Conservation (phyloP, 2,329 filamentous ascomycete genomes). For the Elsinoe fawcettii region DNA sequence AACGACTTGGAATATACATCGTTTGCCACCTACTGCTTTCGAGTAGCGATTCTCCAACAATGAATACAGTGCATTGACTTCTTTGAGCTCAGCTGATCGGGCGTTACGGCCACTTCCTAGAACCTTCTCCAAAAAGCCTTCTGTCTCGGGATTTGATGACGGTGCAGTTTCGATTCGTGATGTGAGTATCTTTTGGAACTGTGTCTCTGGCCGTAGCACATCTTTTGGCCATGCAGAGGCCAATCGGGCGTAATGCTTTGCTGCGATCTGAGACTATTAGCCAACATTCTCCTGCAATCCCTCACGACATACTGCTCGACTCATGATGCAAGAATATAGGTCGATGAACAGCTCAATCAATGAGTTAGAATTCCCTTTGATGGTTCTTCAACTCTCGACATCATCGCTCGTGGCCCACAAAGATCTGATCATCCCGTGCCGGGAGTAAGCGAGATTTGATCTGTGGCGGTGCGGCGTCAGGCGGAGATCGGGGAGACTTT, state of each 20-base stretch:
- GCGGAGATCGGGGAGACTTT: neutral
- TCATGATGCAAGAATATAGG: neutral
- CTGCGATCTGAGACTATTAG: constrained; percentile 25
- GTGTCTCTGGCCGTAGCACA: constrained; percentile 40
- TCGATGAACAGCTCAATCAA: neutral
- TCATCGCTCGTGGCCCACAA: constrained; percentile 4
- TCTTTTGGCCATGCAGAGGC: constrained; percentile 44
- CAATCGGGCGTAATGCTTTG: constrained; percentile 44
- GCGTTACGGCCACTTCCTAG: neutral
- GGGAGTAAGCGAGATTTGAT: constrained; percentile 3
- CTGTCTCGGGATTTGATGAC: constrained; percentile 12
- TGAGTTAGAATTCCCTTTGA: constrained; percentile 15
- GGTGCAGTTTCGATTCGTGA: constrained; percentile 32
- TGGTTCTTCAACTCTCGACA: constrained; percentile 1
- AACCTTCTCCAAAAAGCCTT: constrained; percentile 16
- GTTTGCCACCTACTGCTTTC: constrained; percentile 29
- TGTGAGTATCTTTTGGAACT: constrained; percentile 39
- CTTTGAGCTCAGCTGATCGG: constrained; percentile 31
- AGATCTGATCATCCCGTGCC: constrained; percentile 2
- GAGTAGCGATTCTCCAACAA: constrained; percentile 53
- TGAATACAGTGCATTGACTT: constrained; percentile 52
- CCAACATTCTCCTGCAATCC: neutral
- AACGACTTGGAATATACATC: neutral
- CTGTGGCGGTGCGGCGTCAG: constrained; percentile 4
- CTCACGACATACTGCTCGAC: constrained; percentile 2